Percentiles rank a stretch among this genome's conserved stretches.
Conservation (phyloP, 208 protist species). For the Trypanosoma cruzi region DNA sequence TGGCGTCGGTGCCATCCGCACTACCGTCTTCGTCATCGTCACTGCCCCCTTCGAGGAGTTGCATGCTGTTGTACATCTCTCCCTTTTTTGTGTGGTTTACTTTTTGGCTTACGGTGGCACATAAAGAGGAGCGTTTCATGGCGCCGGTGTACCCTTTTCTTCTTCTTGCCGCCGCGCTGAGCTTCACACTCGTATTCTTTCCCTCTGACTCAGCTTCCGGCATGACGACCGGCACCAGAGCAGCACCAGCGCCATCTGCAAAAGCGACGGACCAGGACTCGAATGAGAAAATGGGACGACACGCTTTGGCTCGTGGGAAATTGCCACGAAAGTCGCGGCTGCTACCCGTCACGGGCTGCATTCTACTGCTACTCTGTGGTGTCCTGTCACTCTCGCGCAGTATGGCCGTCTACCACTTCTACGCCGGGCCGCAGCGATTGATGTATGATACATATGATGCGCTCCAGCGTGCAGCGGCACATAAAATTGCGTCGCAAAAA, state of each 20-base stretch:
- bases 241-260: neutral
- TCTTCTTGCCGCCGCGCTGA: conserved; percentile 69
- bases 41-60: conserved; percentile 23
- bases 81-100: conserved; percentile 90
- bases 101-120: conserved; percentile 88
- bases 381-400: conserved; percentile 65
- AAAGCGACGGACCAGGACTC: neutral
- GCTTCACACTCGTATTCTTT: conserved; percentile 37
- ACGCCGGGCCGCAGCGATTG: conserved; percentile 71
- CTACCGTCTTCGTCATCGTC: neutral
- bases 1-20: no score
- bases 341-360: conserved; percentile 19
- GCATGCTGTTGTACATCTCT: conserved; percentile 58
- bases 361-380: conserved; percentile 51
- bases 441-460: conserved; percentile 62
- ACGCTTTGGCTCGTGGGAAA: neutral
- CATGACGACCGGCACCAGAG: no score
- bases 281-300: neutral
- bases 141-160: conserved; percentile 93
- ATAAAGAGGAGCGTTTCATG: conserved; percentile 97
- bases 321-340: neutral
- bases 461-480: conserved; percentile 34
- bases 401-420: conserved; percentile 67
- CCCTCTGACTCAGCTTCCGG: neutral
- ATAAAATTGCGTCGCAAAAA: conserved; percentile 15